Conservation (phyloP, 2,329 filamentous ascomycete genomes). For the Aspergillus flavus region DNA sequence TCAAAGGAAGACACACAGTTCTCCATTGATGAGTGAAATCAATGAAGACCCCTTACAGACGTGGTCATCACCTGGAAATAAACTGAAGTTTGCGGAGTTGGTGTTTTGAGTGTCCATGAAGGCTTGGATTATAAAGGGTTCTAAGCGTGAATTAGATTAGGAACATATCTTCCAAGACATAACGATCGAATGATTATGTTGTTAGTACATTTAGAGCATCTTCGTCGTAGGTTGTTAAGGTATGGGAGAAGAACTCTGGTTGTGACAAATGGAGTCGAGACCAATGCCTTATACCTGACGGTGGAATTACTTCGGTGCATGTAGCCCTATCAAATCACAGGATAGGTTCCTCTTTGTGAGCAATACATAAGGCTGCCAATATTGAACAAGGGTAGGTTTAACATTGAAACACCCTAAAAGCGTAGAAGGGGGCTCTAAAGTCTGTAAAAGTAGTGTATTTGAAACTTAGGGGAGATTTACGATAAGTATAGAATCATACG, state of each 20-base stretch:
- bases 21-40: slow-evolving; percentile 13
- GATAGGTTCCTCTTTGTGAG: not conserved
- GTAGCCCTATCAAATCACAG: not conserved
- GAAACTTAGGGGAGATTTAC: not conserved
- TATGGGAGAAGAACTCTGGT: not conserved
- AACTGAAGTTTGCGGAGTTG: slow-evolving; percentile 37
- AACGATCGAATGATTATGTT: not conserved
- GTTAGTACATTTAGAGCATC: not conserved
- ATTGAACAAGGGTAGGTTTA: not conserved
- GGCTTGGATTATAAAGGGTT: not conserved
- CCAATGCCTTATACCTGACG: not conserved
- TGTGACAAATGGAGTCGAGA: not conserved
- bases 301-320: no score
- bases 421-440: not conserved
- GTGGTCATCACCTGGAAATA: slow-evolving; percentile 29
- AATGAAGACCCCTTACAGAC: slow-evolving; percentile 11
- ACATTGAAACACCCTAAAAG: not conserved
- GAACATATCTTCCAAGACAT: not conserved
- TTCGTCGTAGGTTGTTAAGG: not conserved
- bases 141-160: not conserved
- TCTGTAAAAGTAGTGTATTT: not conserved
- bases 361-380: not conserved
- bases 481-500: not conserved
- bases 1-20: slow-evolving; percentile 31
- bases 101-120: slow-evolving; percentile 21